Percentiles rank a stretch among this genome's conserved stretches.
Evolutionary conservation across 2,329 filamentous ascomycete genomes (phyloP).

Genomic region (Colletotrichum sp.): DNA sequence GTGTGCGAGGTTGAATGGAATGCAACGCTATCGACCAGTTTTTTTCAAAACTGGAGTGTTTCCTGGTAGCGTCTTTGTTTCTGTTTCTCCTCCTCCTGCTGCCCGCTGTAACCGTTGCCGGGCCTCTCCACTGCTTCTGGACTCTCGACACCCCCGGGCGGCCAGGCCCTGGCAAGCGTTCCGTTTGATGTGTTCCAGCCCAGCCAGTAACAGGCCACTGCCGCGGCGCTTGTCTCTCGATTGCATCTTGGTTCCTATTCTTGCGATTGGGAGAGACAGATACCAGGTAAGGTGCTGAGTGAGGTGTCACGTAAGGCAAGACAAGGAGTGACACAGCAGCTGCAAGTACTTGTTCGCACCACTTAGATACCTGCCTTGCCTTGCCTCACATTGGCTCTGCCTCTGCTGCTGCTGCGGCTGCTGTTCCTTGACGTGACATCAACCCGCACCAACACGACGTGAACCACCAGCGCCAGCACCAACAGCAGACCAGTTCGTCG

Average conservation of each 20-base stretch:
- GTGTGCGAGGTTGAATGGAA: conserved; percentile 7
- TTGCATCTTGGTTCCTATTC: background rate
- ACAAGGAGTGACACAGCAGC: background rate
- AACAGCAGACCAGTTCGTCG: background rate
- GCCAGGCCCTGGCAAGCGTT: background rate
- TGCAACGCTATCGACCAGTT: background rate
- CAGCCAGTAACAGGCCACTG: background rate
- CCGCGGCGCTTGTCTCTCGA: background rate
- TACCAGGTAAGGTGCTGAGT: background rate
- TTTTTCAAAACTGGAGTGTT: background rate
- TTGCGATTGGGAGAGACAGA: background rate
- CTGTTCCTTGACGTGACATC: background rate
- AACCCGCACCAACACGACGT: background rate
- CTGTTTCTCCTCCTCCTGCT: conserved; percentile 9
- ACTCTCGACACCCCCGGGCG: background rate
- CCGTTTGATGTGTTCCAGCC: background rate
- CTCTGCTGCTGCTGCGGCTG: background rate
- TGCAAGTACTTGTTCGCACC: background rate
- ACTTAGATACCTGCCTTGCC: background rate
- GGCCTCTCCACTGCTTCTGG: background rate
- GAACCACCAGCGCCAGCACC: background rate
- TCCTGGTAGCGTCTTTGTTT: conserved; percentile 3
- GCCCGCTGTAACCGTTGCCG: background rate
- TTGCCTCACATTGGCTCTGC: background rate
- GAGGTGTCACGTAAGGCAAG: background rate